phyloP scores from a whole-genome alignment of 352 stramenopile species.

The Phytopythium helicoides region DNA sequence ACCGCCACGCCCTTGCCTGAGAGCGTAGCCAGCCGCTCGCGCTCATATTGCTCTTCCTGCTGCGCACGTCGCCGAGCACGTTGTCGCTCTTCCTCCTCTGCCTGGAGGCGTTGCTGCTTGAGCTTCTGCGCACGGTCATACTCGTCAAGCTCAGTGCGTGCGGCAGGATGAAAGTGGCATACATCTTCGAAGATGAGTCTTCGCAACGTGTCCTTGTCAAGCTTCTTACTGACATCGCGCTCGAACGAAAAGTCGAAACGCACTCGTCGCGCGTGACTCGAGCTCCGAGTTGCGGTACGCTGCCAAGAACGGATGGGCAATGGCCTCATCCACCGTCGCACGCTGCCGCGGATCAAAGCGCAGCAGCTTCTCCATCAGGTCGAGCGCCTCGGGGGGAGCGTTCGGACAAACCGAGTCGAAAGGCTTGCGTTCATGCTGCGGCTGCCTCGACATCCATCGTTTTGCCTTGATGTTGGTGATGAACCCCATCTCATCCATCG shows the following conservation, averaged over 20 bases:
- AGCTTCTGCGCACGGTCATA: slow-evolving; percentile 46
- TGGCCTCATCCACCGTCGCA: slow-evolving; percentile 74
- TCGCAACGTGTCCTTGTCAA: slow-evolving; percentile 90
- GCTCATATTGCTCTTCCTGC: slow-evolving; percentile 19
- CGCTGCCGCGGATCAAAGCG: slow-evolving; percentile 90
- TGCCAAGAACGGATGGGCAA: slow-evolving; percentile 78
- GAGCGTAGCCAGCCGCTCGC: slow-evolving; percentile 41
- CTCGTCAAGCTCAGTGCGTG: slow-evolving; percentile 49
- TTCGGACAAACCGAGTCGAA: slow-evolving; percentile 85
- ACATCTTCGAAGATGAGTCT: slow-evolving; percentile 92
- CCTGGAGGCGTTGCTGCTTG: slow-evolving; percentile 13
- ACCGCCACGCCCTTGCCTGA: slow-evolving; percentile 47
- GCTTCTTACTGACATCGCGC: slow-evolving; percentile 58
- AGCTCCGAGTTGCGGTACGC: slow-evolving; percentile 56
- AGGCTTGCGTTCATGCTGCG: slow-evolving; percentile 82
- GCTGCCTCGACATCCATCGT: slow-evolving; percentile 83
- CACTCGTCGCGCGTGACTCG: slow-evolving; percentile 49
- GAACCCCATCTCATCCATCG: slow-evolving; percentile 78
- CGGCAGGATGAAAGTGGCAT: slow-evolving; percentile 80
- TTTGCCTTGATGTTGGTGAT: slow-evolving; percentile 90
- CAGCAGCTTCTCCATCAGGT: slow-evolving; percentile 93
- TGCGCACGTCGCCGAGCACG: slow-evolving; percentile 2
- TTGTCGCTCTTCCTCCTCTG: slow-evolving; percentile 41
- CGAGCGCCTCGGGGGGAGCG: slow-evolving; percentile 74
- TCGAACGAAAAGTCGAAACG: slow-evolving; percentile 88